These are phyloP conservation scores for Agroathelia rolfsii DNA, from an alignment of 1,284 basidiomycete species.

Conservation along the genomic window DNA sequence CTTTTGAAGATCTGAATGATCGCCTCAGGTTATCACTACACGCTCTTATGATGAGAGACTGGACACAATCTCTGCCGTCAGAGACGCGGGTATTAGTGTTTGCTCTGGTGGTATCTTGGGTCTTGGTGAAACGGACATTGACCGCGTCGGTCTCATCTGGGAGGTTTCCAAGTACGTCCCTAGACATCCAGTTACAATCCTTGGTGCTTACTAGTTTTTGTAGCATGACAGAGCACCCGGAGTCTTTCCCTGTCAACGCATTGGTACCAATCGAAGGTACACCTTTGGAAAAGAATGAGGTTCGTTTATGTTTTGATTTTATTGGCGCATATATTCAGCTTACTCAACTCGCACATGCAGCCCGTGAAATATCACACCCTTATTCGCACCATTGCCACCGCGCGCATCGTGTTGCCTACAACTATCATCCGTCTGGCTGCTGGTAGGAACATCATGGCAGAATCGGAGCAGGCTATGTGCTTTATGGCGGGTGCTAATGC, in stretches of 20 bases:
- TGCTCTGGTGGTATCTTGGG: constrained; percentile 97
- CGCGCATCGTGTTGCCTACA: constrained; percentile 82
- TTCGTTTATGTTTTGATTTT: constrained; percentile 17
- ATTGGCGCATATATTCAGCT: constrained; percentile 9
- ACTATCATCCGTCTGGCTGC: constrained; percentile 96
- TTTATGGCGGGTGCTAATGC: constrained; percentile 99
- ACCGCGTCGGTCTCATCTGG: constrained; percentile 90
- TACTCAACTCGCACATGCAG: no score
- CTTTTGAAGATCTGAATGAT: neutral
- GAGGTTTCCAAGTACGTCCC: constrained; percentile 76
- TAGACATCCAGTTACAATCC: constrained; percentile 4
- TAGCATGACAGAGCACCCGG: constrained; percentile 91
- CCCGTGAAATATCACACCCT: constrained; percentile 77
- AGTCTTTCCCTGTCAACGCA: constrained; percentile 98
- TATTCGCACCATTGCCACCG: constrained; percentile 90
- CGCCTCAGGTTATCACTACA: constrained; percentile 80
- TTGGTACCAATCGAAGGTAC: constrained; percentile 74
- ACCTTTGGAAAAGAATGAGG: constrained; percentile 65
- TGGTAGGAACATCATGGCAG: constrained; percentile 82
- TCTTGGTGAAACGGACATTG: constrained; percentile 84
- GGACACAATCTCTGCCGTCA: constrained; percentile 82
- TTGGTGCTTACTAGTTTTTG: constrained; percentile 2
- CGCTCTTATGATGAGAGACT: constrained; percentile 92
- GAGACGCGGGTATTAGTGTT: constrained; percentile 92
- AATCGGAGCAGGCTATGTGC: constrained; percentile 94